Conservation (phyloP, 768 basidiomycete species). For the Obba rivulosa region DNA sequence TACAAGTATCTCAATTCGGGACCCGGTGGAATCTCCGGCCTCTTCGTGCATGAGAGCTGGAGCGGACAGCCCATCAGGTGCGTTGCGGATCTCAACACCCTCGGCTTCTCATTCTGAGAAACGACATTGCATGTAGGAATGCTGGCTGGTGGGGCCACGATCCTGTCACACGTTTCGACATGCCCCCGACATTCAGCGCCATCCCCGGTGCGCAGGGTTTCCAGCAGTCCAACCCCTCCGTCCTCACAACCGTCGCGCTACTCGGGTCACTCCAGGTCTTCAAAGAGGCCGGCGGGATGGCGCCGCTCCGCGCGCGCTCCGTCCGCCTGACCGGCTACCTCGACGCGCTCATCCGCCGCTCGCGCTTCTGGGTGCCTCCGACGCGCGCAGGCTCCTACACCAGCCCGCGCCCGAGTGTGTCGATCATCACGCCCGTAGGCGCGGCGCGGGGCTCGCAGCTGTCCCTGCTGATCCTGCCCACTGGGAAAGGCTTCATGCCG, state of each 20-base stretch:
- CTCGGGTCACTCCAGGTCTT: conserved; percentile 81
- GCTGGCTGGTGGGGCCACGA: conserved; percentile 99
- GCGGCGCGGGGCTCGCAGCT: conserved; percentile 80
- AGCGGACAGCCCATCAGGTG: conserved; percentile 55
- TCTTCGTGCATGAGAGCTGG: conserved; percentile 87
- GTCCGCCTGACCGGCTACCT: conserved; percentile 65
- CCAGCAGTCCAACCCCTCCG: conserved; percentile 93
- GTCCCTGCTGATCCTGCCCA: conserved; percentile 74
- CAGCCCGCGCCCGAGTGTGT: conserved; percentile 48
- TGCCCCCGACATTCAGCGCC: conserved; percentile 80
- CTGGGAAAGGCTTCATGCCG: conserved; percentile 60
- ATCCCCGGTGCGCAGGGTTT: conserved; percentile 91
- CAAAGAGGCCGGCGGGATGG: conserved; percentile 73
- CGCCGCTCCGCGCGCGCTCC: conserved; percentile 61
- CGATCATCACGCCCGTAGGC: conserved; percentile 84
- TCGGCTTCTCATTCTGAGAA: conserved; percentile 1
- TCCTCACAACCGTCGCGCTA: conserved; percentile 72
- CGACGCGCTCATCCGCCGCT: conserved; percentile 55
- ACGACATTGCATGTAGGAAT: conserved; percentile 53
- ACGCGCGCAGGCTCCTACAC: conserved; percentile 9
- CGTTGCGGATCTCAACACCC: neutral
- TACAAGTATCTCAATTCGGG: conserved; percentile 98
- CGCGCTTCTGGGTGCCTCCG: conserved; percentile 56
- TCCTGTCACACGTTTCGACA: conserved; percentile 78
- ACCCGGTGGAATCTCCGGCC: conserved; percentile 94